These are phyloP conservation scores for Erythrophleum fordii DNA, from an alignment of 306 rosid genomes.

Conservation along the genomic window DNA sequence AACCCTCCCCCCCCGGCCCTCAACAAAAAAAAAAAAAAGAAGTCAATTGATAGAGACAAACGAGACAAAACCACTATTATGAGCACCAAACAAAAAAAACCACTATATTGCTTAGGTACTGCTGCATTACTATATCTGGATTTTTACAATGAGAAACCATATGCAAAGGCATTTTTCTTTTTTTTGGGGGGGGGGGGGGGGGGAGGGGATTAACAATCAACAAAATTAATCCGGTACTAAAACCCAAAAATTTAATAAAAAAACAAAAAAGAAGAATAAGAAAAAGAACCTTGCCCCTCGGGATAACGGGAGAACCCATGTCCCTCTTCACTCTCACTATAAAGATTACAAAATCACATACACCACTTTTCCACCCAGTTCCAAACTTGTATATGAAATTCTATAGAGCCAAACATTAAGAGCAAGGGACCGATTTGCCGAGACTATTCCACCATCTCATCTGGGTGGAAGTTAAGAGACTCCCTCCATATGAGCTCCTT, in stretches of 20 bases:
- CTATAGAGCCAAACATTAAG: neutral
- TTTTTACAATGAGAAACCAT: constrained; percentile 43
- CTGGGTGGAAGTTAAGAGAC: constrained; percentile 59
- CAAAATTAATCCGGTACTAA: constrained; percentile 9
- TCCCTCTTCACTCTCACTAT: constrained; percentile 39
- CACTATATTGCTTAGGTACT: constrained; percentile 6
- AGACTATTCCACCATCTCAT: constrained; percentile 39
- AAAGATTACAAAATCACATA: constrained; percentile 32
- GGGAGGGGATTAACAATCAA: constrained; percentile 44
- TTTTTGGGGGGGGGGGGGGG: no score
- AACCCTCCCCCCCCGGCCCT: no score
- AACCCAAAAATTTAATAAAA: neutral
- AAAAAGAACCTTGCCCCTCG: neutral
- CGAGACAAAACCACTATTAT: constrained; percentile 1
- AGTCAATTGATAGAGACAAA: neutral
- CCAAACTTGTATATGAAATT: constrained; percentile 30
- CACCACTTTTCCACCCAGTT: constrained; percentile 35
- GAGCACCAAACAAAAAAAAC: constrained; percentile 6
- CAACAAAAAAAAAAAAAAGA: neutral
- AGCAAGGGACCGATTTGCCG: neutral
- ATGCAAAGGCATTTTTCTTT: constrained; percentile 40
- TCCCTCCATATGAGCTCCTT: constrained; percentile 93
- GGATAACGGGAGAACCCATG: constrained; percentile 43
- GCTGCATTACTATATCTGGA: constrained; percentile 28
- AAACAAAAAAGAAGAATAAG: neutral